These are phyloP conservation scores for Bipolaris sorokiniana DNA, from an alignment of 2,329 filamentous ascomycete genomes.

Conservation along the genomic window DNA sequence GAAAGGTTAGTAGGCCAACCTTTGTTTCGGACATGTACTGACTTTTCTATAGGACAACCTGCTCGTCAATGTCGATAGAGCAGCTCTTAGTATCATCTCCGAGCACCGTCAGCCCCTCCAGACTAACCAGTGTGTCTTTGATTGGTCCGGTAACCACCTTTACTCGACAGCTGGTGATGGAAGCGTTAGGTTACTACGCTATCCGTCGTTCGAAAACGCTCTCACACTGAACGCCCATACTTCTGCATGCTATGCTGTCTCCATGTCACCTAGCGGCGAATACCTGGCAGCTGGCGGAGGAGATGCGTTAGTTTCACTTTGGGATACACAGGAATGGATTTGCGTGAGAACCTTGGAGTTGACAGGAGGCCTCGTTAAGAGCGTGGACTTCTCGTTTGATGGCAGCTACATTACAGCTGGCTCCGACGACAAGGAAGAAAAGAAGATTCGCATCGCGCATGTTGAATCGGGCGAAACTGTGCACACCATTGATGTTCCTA, in stretches of 20 bases:
- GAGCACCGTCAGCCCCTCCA: conserved; percentile 67
- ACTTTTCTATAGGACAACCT: conserved; percentile 60
- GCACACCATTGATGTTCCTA: conserved; percentile 71
- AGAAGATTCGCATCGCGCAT: conserved; percentile 72
- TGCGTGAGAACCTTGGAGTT: conserved; percentile 73
- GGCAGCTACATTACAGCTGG: conserved; percentile 76
- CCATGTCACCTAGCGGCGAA: conserved; percentile 72
- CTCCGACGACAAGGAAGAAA: conserved; percentile 75
- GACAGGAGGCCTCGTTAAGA: conserved; percentile 72
- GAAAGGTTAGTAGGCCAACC: conserved; percentile 61
- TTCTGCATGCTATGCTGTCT: conserved; percentile 71
- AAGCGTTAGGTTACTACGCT: conserved; percentile 68
- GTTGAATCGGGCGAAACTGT: conserved; percentile 76
- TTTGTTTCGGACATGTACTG: neutral
- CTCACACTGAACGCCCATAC: conserved; percentile 74
- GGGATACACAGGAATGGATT: conserved; percentile 80
- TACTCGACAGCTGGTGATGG: conserved; percentile 75
- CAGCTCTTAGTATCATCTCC: conserved; percentile 61
- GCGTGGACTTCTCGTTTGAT: conserved; percentile 78
- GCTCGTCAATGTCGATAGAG: conserved; percentile 67
- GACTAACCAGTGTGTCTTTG: conserved; percentile 76
- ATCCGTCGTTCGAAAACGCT: conserved; percentile 53
- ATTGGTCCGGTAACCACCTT: conserved; percentile 72
- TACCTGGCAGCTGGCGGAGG: conserved; percentile 77
- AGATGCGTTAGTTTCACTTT: conserved; percentile 76